Percentiles rank a stretch among this genome's conserved stretches.
These are phyloP conservation scores for Periconia macrospinosa DNA, from an alignment of 2,329 filamentous ascomycete species.

Conservation along the genomic window DNA sequence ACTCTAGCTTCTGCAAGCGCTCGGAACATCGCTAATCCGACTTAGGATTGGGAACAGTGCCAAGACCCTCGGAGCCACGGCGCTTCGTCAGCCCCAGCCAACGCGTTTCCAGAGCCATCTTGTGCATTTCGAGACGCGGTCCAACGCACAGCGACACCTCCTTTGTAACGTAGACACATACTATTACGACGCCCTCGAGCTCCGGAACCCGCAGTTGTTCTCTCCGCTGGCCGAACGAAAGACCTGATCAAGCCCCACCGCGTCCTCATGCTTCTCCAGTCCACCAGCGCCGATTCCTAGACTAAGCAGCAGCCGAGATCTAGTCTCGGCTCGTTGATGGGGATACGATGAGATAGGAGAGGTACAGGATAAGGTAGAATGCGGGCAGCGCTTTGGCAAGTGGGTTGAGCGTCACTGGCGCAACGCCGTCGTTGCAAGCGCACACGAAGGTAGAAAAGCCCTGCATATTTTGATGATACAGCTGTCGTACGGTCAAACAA, in stretches of 20 bases:
- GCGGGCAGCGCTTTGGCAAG: constrained; percentile 1
- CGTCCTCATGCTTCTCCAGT: constrained; percentile 9
- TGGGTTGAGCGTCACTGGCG: neutral
- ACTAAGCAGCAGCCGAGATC: constrained; percentile 1
- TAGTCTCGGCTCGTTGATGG: constrained; percentile 1
- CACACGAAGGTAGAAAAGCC: no score
- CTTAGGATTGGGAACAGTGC: constrained; percentile 2
- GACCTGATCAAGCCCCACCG: constrained; percentile 6
- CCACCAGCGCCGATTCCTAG: constrained; percentile 6
- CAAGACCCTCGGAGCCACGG: neutral
- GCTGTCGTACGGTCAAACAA: constrained; percentile 2
- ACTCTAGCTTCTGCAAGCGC: neutral
- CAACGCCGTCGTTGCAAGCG: neutral
- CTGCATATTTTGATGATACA: constrained; percentile 2
- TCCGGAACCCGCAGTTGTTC: constrained; percentile 3
- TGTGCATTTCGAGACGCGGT: constrained; percentile 1
- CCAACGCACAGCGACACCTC: neutral
- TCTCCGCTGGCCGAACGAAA: constrained; percentile 6
- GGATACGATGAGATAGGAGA: constrained; percentile 1
- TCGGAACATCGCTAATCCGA: constrained; percentile 1
- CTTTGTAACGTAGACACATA: neutral
- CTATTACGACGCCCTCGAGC: neutral
- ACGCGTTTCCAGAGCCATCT: neutral
- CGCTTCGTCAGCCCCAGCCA: constrained; percentile 1
- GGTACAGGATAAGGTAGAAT: constrained; percentile 1